Percentiles rank a stretch among this genome's conserved stretches.
These are phyloP conservation scores for Pezicula radicicola DNA, from an alignment of 2,329 filamentous ascomycete species.

Conservation along the genomic window DNA sequence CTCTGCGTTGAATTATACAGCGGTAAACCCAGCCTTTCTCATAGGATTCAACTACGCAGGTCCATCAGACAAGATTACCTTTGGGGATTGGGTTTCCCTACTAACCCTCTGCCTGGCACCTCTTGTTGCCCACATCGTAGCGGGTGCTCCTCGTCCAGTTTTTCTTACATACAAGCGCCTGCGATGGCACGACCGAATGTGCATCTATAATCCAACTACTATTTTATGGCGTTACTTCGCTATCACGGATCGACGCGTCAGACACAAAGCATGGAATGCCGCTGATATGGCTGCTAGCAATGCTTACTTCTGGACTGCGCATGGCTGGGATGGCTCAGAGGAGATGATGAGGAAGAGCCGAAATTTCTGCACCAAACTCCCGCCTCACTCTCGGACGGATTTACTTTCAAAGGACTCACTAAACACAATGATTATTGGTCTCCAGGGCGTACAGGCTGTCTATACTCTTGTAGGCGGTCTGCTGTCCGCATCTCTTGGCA, in stretches of 20 bases:
- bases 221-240: constrained; percentile 34
- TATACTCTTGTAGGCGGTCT: not conserved
- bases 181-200: constrained; percentile 27
- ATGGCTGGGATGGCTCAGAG: constrained; percentile 32
- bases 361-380: too few relatives aligned
- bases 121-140: constrained; percentile 28
- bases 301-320: constrained; percentile 31
- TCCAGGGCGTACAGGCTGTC: constrained; percentile 10
- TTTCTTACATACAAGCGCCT: constrained; percentile 17
- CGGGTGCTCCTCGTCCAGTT: constrained; percentile 20
- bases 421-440: constrained; percentile 19
- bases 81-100: too few relatives aligned
- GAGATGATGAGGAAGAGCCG: constrained; percentile 16
- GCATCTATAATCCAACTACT: constrained; percentile 32
- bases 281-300: constrained; percentile 29
- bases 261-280: constrained; percentile 25
- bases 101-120: constrained; percentile 30
- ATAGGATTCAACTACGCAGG: too few relatives aligned
- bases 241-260: constrained; percentile 30
- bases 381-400: too few relatives aligned
- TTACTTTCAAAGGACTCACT: constrained; percentile 1
- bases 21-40: too few relatives aligned
- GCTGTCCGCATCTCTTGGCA: too few relatives aligned
- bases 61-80: too few relatives aligned
- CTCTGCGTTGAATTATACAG: too few relatives aligned